Evolutionary conservation across 345 rosid species (phyloP), one percentile per base, ranked within the genome.

Genomic region (Brassica cretica): DNA sequence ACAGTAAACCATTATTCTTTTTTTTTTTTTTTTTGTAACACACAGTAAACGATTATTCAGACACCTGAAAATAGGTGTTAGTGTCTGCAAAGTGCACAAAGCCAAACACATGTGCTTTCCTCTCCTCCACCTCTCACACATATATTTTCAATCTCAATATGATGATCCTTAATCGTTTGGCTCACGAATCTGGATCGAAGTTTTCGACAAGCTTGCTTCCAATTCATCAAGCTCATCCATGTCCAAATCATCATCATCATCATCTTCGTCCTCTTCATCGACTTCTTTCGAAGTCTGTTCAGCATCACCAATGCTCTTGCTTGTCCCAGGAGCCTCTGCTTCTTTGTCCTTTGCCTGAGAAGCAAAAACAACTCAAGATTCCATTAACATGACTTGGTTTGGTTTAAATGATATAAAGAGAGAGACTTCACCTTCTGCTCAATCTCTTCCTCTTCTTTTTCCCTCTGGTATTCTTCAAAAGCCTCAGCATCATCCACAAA

Each of bases 401-500:
- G 32, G 18, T 49, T 68, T 12, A 11, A 46, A 16, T 24, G 46
- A 71, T 46, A 24, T 5, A 11, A 49, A 65, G 15, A 39, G 15
- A 30, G 77, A 32, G n/a, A 66, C 2, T 18, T 37, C 79, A 87
- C 94, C 84, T 78, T 87, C 35, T 87, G 82, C 66, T 82, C 87
- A 66, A 33, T 73, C 75, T 49, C 84, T 81, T 83, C 86, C 10
- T 87, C 84, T 81, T 81, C 90, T 82, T 89, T 92, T 46, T 89
- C 93, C 75, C 97, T 85, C 68, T 88, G 88, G 80, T 94, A 94
- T 71, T 84, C 81, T 75, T 94, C 98, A 74, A 83, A 91, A 37
- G 98, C 97, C 84, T 92, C 98, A 39, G 84, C 90, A 81, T 92
- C 98, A 82, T 92, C 98, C 84, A 94, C 97, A 80, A 94, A 94